Evolutionary conservation across 139 green algal species (phyloP).

Genomic region (Medakamo hakoo): DNA sequence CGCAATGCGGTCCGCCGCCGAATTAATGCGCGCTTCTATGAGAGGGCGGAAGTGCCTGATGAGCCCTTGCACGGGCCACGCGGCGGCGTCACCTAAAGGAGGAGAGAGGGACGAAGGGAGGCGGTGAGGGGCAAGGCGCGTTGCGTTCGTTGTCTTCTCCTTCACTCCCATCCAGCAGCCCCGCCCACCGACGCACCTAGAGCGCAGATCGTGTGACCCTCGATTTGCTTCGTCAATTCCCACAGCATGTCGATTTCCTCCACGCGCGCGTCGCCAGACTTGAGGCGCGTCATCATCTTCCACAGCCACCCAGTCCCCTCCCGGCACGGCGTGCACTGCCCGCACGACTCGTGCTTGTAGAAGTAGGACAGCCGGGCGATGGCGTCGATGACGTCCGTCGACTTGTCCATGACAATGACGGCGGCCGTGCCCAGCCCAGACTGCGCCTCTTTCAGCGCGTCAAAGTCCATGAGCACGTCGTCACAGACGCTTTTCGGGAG

Average conservation of each 20-base stretch:
- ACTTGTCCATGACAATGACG: slow-evolving; percentile 99
- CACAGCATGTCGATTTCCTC: slow-evolving; percentile 98
- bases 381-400: slow-evolving; percentile 89
- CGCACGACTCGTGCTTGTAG: slow-evolving; percentile 99
- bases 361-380: slow-evolving; percentile 92
- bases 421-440: slow-evolving; percentile 86
- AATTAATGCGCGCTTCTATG: slow-evolving; percentile 46
- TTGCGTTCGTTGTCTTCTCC: too few relatives aligned
- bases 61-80: slow-evolving; percentile 87
- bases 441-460: slow-evolving; percentile 78
- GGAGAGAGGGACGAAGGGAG: too few relatives aligned
- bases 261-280: slow-evolving; percentile 65
- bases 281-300: slow-evolving; percentile 77
- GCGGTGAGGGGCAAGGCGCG: too few relatives aligned
- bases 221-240: slow-evolving; percentile 92
- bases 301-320: slow-evolving; percentile 85
- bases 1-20: slow-evolving; percentile 23
- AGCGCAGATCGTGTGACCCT: slow-evolving; percentile 96
- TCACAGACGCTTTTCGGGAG: slow-evolving; percentile 75
- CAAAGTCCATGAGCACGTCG: slow-evolving; percentile 96
- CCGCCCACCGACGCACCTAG: too few relatives aligned
- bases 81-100: slow-evolving; percentile 91
- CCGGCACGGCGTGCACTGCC: slow-evolving; percentile 95
- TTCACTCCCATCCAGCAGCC: too few relatives aligned
- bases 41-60: slow-evolving; percentile 89